Base-by-base conservation (phyloP, 805 yeast genomes). In the Metschnikowia gruessii region DNA sequence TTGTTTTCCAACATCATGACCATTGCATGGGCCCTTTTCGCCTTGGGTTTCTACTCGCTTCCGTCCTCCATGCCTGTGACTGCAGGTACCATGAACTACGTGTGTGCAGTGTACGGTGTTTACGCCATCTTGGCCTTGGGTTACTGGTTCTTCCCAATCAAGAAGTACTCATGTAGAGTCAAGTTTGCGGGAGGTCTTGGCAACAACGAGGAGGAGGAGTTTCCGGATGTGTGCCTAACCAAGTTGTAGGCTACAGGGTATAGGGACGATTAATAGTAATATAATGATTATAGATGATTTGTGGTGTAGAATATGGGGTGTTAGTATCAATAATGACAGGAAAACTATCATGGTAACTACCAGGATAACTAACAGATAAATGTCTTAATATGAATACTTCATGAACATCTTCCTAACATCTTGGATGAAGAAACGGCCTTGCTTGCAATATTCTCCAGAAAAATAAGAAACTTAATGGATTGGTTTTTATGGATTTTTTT, bases 131-230 rank as follows among this genome's bases (percentile, higher is more conserved):
- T 65, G 59, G 59, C 69, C 10, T 50, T 69, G 51, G 70, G 57
- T 21, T 70, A 69, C 59, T 70, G 75, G 75, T 70, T 60, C 57
- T 70, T 69, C 63, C 75, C 76, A 31, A 58, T 68, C 48, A 65
- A 63, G 50, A 62, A 59, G 21, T 69, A 59, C 56, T 59, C 69
- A 35, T 67, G 74, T 54, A 62, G 70, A 53, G 68, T 63, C 42
- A 55, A 56, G 33, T 72, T 72, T 52, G 75, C 76, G 18, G 76
- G 76, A 16, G 77, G 77, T 11, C 53, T 63, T 45, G 65, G 62
- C 24, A 63, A 63, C 48, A 60, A 61, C 48, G 73, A 68, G 43
- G 77, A 71, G 57, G 64, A 60, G 49, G 77, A 71, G 56, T 71
- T 70, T 54, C 75, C 76, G 3, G 68, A 71, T 40, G 75, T 72